Evolutionary conservation across 192 early-diverging fungal genomes (phyloP).

Genomic region (Coemansia sp.): DNA sequence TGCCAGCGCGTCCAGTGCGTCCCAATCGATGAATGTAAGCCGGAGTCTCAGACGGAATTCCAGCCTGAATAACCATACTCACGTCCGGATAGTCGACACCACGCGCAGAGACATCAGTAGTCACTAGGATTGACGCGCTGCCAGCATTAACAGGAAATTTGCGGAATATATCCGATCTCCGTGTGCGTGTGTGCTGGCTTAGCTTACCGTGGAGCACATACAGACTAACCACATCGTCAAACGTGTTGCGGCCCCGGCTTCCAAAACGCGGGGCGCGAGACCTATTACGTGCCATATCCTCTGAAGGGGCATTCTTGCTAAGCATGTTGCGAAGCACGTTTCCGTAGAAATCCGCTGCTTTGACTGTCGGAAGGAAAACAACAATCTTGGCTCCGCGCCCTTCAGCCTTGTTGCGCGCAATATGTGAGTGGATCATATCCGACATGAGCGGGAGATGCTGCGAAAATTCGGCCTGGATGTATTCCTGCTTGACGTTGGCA

Average conservation of each 20-base stretch:
- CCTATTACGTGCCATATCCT: conserved; percentile 1
- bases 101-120: conserved; percentile 94
- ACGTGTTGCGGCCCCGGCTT: background rate
- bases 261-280: background rate
- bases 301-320: conserved; percentile 10
- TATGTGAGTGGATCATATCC: conserved; percentile 67
- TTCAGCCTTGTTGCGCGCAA: conserved; percentile 30
- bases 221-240: conserved; percentile 15
- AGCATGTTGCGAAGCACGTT: conserved; percentile 24
- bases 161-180: conserved; percentile 76
- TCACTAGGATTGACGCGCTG: conserved; percentile 71
- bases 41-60: conserved; percentile 75
- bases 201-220: conserved; percentile 74
- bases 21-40: conserved; percentile 97
- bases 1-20: conserved; percentile 94
- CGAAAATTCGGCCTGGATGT: conserved; percentile 61
- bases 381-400: conserved; percentile 78
- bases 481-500: conserved; percentile 76
- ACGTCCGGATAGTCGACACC: conserved; percentile 98
- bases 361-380: conserved; percentile 85
- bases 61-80: conserved; percentile 84
- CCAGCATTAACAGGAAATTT: conserved; percentile 34
- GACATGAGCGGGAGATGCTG: conserved; percentile 63
- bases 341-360: conserved; percentile 38
- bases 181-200: conserved; percentile 67